Evolutionary conservation across 805 yeast species (phyloP), one percentile per base, ranked within the genome.

Genomic region (Kazachstania kunashirensis): DNA sequence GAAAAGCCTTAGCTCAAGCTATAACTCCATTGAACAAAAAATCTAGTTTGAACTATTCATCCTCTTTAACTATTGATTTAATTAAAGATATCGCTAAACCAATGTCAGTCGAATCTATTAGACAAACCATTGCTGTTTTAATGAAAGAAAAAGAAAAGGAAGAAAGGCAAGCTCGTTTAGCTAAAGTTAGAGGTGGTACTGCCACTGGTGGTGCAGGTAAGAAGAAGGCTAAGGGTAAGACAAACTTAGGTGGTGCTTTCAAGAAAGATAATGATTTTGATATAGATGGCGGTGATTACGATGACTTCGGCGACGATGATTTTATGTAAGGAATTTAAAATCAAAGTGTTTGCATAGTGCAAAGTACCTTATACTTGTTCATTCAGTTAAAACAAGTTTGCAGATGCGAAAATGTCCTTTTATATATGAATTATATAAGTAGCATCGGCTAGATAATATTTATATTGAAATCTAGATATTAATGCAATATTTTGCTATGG

Each of bases 131-230:
- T 30, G 79, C 94, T 27, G 89, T 88, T 4, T 59, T 79, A 38
- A 67, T 81, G 44, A 86, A 81, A 52, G 94, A 86, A 39, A 89
- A 89, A 65, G 85, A 79, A 61, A 80, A 79, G 57, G 81, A 80
- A 38, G 97, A 89, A 65, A 84, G 96, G 68, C 83, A 75, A 52
- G 85, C 83, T 18, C 77, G 96, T 60, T 65, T 83, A 52, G 74
- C 81, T 49, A 80, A 78, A 57, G 64, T 59, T 31, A 70, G 84
- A 38, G 89, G 92, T 44, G 92, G 89, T 46, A 82, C 94, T 19
- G 75, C 89, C 27, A 74, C 84, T 17, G 94, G 94, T 51, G 96
- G 96, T 57, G 92, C 94, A 26, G 94, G 95, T 63, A 86, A 88
- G 73, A 81, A 82, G 75, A 89, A 88, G 75, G 95, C 85, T 40